phyloP scores from a whole-genome alignment of 345 rosid genomes.

The Euphorbia lathyris region DNA sequence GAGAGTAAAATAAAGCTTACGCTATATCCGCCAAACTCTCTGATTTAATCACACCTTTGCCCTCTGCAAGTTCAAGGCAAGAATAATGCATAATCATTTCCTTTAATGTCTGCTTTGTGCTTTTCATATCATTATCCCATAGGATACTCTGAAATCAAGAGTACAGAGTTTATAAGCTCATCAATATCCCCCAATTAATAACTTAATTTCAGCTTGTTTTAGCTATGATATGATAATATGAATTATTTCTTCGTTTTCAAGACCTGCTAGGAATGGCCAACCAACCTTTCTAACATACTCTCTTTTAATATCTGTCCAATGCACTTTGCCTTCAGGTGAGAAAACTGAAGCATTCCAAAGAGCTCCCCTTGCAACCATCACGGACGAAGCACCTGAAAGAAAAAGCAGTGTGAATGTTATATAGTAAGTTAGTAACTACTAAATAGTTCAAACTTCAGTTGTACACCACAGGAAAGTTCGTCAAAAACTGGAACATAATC shows the following conservation, averaged over 20 bases:
- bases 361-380: conserved; percentile 96
- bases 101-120: conserved; percentile 78
- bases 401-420: neutral
- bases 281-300: conserved; percentile 74
- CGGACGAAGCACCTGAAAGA: conserved; percentile 71
- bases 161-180: conserved; percentile 17
- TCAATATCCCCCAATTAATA: neutral
- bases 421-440: too few species aligned
- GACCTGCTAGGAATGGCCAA: conserved; percentile 14
- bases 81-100: conserved; percentile 83
- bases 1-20: conserved; percentile 41
- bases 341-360: conserved; percentile 93
- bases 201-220: conserved; percentile 4
- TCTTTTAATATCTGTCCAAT: conserved; percentile 72
- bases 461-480: neutral
- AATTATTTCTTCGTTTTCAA: neutral
- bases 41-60: conserved; percentile 73
- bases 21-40: conserved; percentile 69
- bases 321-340: conserved; percentile 62
- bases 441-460: neutral
- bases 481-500: neutral
- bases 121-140: conserved; percentile 86
- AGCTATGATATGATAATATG: conserved; percentile 2
- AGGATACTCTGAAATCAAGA: conserved; percentile 65
- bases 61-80: conserved; percentile 74